phyloP scores from a whole-genome alignment of 2,329 filamentous ascomycete genomes.

The Aureobasidium sp. region DNA sequence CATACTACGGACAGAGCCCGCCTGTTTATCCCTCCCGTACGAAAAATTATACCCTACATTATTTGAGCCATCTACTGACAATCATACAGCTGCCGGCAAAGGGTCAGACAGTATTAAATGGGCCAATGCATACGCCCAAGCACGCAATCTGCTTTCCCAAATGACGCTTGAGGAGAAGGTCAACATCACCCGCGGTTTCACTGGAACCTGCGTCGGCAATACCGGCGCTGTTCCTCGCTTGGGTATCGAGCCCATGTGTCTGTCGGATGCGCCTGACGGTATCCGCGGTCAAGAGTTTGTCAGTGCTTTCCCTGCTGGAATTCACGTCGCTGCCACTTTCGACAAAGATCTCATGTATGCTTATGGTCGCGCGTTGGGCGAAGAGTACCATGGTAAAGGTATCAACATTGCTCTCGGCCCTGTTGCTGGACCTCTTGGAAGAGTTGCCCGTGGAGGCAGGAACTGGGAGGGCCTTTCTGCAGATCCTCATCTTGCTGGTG shows the following conservation, averaged over 20 bases:
- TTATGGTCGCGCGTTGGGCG: constrained; percentile 47
- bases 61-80: background rate
- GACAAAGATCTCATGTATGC: constrained; percentile 47
- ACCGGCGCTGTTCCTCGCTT: constrained; percentile 64
- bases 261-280: constrained; percentile 66
- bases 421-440: constrained; percentile 60
- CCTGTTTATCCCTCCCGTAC: constrained; percentile 27
- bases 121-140: constrained; percentile 26
- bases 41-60: background rate
- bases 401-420: constrained; percentile 22
- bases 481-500: constrained; percentile 59
- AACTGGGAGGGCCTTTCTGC: constrained; percentile 71
- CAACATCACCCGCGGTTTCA: constrained; percentile 27
- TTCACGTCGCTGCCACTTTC: constrained; percentile 50
- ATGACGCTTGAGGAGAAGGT: constrained; percentile 31
- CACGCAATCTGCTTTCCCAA: constrained; percentile 25
- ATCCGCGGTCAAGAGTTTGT: constrained; percentile 67
- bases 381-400: constrained; percentile 29
- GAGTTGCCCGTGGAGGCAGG: constrained; percentile 64
- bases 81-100: constrained; percentile 18
- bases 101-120: constrained; percentile 19
- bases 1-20: constrained; percentile 25
- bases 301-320: constrained; percentile 73
- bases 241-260: constrained; percentile 64
- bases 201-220: constrained; percentile 59